A percentile compares a stretch with the other conserved stretches of the same genome.
Conservation (phyloP, 106 monocot genomes). For the Dendrobium nobile region DNA sequence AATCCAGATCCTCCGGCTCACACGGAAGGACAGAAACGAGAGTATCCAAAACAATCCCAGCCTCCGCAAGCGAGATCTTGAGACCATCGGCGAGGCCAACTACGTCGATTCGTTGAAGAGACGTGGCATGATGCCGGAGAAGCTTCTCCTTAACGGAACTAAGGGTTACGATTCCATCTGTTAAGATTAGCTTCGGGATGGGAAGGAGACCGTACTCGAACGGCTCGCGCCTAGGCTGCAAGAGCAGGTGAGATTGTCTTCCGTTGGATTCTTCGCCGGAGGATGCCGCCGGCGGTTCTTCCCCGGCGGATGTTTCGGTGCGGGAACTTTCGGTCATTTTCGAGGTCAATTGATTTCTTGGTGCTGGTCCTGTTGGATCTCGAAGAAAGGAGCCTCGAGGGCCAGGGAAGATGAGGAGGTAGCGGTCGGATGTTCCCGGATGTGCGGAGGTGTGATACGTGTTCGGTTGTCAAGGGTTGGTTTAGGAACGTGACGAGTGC, state of each 20-base stretch:
- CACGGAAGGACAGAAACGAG: slow-evolving; percentile 46
- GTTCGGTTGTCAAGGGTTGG: too few species aligned
- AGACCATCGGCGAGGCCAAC: slow-evolving; percentile 42
- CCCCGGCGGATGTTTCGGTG: not conserved
- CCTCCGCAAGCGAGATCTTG: slow-evolving; percentile 62
- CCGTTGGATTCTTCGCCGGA: not conserved
- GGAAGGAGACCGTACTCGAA: slow-evolving; percentile 98
- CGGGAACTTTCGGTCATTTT: not conserved
- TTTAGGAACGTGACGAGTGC: too few species aligned
- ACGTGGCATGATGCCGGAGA: slow-evolving; percentile 13
- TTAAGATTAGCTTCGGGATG: slow-evolving; percentile 80
- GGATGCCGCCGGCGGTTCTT: not conserved
- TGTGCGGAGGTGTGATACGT: too few species aligned
- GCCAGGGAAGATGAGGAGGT: not conserved
- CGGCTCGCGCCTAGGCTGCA: slow-evolving; percentile 77
- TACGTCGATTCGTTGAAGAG: slow-evolving; percentile 20
- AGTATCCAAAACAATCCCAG: slow-evolving; percentile 54
- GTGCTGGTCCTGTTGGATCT: not conserved
- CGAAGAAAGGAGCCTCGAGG: not conserved
- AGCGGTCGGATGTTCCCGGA: too few species aligned
- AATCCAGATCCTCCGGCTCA: slow-evolving; percentile 16
- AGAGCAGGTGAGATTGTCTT: slow-evolving; percentile 8
- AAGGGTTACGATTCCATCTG: slow-evolving; percentile 67
- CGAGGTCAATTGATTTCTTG: not conserved
- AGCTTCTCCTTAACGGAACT: slow-evolving; percentile 44